These are phyloP conservation scores for Zygoascus sp. DNA, from an alignment of 1,139 yeast species.

Conservation along the genomic window DNA sequence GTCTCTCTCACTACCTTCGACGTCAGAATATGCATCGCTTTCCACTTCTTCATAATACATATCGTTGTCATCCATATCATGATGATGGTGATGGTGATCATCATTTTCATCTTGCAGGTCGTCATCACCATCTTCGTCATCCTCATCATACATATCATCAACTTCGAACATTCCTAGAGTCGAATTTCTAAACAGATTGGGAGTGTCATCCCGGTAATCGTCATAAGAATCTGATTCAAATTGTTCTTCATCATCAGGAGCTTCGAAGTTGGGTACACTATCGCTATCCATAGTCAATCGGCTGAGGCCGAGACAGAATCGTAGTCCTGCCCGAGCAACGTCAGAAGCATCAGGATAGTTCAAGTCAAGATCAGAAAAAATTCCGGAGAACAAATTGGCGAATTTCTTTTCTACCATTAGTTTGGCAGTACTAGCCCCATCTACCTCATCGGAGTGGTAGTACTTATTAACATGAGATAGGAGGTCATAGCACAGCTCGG, in stretches of 20 bases:
- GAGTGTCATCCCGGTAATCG: constrained; percentile 68
- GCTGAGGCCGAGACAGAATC: constrained; percentile 60
- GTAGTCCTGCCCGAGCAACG: constrained; percentile 53
- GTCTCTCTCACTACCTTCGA: constrained; percentile 31
- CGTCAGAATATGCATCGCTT: constrained; percentile 35
- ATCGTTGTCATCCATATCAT: constrained; percentile 31
- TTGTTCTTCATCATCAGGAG: constrained; percentile 1
- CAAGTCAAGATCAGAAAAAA: constrained; percentile 62
- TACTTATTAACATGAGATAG: constrained; percentile 27
- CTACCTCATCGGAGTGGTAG: constrained; percentile 47
- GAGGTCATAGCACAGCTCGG: constrained; percentile 43
- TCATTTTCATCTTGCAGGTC: constrained; percentile 29
- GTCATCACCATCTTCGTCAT: constrained; percentile 41
- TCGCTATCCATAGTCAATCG: constrained; percentile 42
- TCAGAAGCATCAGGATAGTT: constrained; percentile 64
- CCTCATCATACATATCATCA: constrained; percentile 60
- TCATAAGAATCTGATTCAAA: constrained; percentile 39
- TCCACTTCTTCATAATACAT: constrained; percentile 30
- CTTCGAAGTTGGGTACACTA: neutral
- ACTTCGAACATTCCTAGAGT: constrained; percentile 93
- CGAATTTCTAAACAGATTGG: constrained; percentile 80
- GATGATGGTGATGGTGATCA: constrained; percentile 13
- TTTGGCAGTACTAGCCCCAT: constrained; percentile 57
- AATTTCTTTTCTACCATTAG: constrained; percentile 64
- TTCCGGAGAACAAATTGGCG: constrained; percentile 51